Evolutionary conservation across 805 yeast species (phyloP), one percentile per base, ranked within the genome.

Genomic region (Candida ponderosae): DNA sequence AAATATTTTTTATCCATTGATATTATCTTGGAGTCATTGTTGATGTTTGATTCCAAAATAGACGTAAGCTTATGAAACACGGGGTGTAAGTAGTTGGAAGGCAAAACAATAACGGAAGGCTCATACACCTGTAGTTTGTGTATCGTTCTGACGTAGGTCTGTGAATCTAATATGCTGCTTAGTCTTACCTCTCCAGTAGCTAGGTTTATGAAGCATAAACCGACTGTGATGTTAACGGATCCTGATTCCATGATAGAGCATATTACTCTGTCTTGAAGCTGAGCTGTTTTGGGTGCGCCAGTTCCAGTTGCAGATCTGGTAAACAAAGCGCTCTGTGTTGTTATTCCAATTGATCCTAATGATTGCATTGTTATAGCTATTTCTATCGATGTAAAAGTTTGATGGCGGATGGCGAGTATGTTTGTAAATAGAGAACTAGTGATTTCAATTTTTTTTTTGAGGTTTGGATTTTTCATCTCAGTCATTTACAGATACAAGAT

Each of bases 131-230:
- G 58, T 1, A 68, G 35, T 39, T 63, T 64, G 40, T 70, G 68
- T 8, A 70, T 47, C 0, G 72, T 65, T 32, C 73, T 50, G 3
- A 68, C 67, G 38, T 57, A 68, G 0, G 72, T 68, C 42, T 64
- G 72, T 0, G 75, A 63, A 43, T 70, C 76, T 16, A 59, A 49
- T 13, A 63, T 52, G 13, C 59, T 61, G 13, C 67, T 57, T 16
- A 66, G 36, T 2, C 52, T 53, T 39, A 70, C 38, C 27, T 54
- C 60, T 4, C 71, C 72, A 0, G 66, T 63, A 26, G 51, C 57
- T 13, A 59, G 47, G 35, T 63, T 55, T 5, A 66, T 37, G 30
- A 66, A 55, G 33, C 71, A 66, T 5, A 68, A 35, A 3, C 74
- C 75, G 8, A 70, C 59, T 3, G 60, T 44, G 4, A 42, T 43